Percentiles rank a stretch among this genome's conserved stretches.
phyloP scores from a whole-genome alignment of 352 stramenopile genomes.

The Globisporangium echinulatum region DNA sequence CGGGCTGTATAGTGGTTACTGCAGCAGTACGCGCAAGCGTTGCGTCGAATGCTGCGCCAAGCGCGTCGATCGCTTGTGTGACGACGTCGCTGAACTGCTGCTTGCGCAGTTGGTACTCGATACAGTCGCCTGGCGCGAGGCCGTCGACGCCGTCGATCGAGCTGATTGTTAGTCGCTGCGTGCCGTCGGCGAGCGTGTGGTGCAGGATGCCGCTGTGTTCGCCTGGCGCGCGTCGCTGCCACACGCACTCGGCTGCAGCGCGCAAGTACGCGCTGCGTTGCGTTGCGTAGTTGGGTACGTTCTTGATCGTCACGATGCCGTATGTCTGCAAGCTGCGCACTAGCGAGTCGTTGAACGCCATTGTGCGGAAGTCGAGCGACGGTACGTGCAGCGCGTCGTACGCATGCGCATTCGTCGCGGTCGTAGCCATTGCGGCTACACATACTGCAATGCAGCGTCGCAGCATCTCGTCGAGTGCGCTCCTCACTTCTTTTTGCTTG shows the following conservation, averaged over 20 bases:
- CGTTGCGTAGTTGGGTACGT: constrained; percentile 6
- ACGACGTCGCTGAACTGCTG: constrained; percentile 13
- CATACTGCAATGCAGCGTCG: not conserved
- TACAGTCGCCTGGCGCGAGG: constrained; percentile 3
- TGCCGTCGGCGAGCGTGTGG: constrained; percentile 14
- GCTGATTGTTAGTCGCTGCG: constrained; percentile 15
- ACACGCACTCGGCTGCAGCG: constrained; percentile 8
- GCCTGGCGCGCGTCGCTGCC: not conserved
- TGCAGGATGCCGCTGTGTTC: constrained; percentile 5
- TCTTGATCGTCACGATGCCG: constrained; percentile 13
- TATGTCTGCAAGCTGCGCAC: constrained; percentile 8
- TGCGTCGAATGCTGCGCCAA: constrained; percentile 12
- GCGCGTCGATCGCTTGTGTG: constrained; percentile 1
- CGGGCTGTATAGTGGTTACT: too few relatives aligned
- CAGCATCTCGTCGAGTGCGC: not conserved
- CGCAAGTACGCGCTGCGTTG: constrained; percentile 9
- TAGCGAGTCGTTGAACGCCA: constrained; percentile 4
- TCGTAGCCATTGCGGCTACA: too few relatives aligned
- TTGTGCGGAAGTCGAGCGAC: constrained; percentile 7
- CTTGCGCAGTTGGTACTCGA: constrained; percentile 13
- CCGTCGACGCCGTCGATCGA: constrained; percentile 9
- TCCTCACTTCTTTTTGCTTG: too few relatives aligned
- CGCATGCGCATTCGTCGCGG: not conserved
- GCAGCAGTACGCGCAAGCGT: not conserved
- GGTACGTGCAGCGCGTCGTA: constrained; percentile 5